Conservation (phyloP, 805 yeast genomes). For the Danielia reshetovae region DNA sequence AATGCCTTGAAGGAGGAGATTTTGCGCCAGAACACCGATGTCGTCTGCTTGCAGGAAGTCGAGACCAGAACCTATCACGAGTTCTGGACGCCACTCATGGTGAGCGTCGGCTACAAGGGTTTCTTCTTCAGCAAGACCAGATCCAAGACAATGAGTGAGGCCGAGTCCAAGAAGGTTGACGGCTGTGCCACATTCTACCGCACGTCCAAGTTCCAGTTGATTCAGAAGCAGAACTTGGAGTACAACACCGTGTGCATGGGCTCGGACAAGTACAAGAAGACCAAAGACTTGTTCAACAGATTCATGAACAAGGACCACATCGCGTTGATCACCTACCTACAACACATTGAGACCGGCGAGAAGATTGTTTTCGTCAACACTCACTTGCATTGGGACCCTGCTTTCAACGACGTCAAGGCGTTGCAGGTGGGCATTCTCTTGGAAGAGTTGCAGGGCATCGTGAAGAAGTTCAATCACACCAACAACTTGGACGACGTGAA, state of each 20-base stretch:
- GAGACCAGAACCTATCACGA: constrained; percentile 84
- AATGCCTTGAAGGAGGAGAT: constrained; percentile 73
- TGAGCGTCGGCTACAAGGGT: constrained; percentile 73
- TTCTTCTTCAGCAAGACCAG: constrained; percentile 84
- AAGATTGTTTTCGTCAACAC: constrained; percentile 77
- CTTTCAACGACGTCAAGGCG: constrained; percentile 90
- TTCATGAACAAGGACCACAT: constrained; percentile 94
- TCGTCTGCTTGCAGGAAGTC: constrained; percentile 92
- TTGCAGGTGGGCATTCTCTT: constrained; percentile 90
- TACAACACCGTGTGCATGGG: constrained; percentile 78
- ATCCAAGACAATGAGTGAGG: constrained; percentile 81
- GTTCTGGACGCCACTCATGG: constrained; percentile 75
- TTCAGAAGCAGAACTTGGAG: constrained; percentile 73
- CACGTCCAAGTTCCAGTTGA: constrained; percentile 59
- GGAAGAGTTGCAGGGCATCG: constrained; percentile 74
- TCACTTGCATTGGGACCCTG: constrained; percentile 98
- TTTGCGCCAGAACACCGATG: constrained; percentile 59
- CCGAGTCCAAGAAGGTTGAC: constrained; percentile 85
- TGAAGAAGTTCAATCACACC: constrained; percentile 46
- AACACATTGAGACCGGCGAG: constrained; percentile 69
- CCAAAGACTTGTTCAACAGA: constrained; percentile 92
- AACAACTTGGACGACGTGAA: constrained; percentile 48
- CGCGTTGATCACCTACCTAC: constrained; percentile 73
- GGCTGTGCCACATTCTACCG: constrained; percentile 96
- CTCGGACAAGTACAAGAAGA: constrained; percentile 82